Base-by-base conservation (phyloP, 2,329 filamentous ascomycete genomes). In the Aspergillus puulaauensis region DNA sequence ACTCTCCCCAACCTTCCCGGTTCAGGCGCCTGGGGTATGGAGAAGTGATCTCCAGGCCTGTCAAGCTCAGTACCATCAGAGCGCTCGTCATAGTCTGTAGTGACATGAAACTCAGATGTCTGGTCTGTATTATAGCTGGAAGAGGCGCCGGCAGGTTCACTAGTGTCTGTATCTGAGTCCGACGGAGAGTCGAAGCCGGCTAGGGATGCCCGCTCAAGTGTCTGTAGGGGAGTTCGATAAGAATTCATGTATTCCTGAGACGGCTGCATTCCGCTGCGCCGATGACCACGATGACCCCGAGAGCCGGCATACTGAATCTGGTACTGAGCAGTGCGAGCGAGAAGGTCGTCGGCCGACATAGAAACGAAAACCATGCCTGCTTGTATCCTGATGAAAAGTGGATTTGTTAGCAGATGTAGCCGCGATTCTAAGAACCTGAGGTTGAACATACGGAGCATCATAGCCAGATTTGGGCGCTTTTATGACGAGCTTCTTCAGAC, bases 311-410 rank as follows among this genome's bases (percentile, higher is more conserved):
- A 91, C 64, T 88, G 85, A 24, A 93, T 87, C 64, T 90, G 85
- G 70, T 93, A 93, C 59, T 86, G 83, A 6, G 89, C 83, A 11
- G 91, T 95, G 57, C 88, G 83, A 19, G 81, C 83, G 44, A 95
- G 76, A 1, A 95, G 78, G 59, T 95, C 88, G 64, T 96, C 87
- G 39, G 87, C 84, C 41, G 86, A 84, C 93, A 97, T 96, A 46
- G 90, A 85, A 27, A 98, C 83, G 69, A 97, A 97, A 1, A 98
- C 85, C 83, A 97, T 88, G 45, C 95, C 93, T 81, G 96, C 90
- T 74, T 93, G 88, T 53, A 96, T 88, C 54, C 90, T 93, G 70
- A 47, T 54, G 14, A 35, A n/a, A 21, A n/a, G 23, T 7, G 46
- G 52, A 61, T 57, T 57, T 51, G 67, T 80, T 63, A 81, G 75